Conservation (phyloP, 305 asterid species). For the Plantago lanceolata region DNA sequence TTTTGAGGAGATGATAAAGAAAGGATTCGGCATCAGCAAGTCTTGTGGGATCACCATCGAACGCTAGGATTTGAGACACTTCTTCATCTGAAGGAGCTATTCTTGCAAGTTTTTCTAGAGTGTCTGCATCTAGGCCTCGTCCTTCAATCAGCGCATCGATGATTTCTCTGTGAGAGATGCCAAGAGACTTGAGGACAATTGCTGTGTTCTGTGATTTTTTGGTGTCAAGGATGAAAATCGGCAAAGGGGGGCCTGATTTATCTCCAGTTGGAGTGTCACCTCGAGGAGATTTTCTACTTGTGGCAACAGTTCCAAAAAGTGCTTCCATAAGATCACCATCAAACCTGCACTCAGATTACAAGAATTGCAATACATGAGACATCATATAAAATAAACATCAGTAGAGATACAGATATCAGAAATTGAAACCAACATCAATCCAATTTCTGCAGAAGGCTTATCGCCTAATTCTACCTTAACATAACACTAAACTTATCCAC, state of each 20-base stretch:
- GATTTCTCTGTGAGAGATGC: constrained; percentile 54
- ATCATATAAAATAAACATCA: neutral
- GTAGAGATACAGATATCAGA: neutral
- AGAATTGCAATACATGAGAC: neutral
- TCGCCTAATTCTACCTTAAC: too few relatives aligned
- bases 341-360: constrained; percentile 39
- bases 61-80: constrained; percentile 47
- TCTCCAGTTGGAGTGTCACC: constrained; percentile 35
- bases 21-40: constrained; percentile 89
- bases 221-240: constrained; percentile 78
- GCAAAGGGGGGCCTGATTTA: constrained; percentile 53
- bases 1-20: constrained; percentile 71
- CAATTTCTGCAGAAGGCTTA: too few relatives aligned
- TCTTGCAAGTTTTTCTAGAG: constrained; percentile 65
- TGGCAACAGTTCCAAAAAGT: constrained; percentile 79
- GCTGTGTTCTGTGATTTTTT: constrained; percentile 84
- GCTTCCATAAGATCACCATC: constrained; percentile 98
- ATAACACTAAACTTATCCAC: too few relatives aligned
- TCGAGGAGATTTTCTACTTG: constrained; percentile 64
- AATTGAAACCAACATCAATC: neutral
- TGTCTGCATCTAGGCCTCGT: constrained; percentile 56
- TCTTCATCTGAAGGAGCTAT: constrained; percentile 72
- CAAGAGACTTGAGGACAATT: constrained; percentile 74
- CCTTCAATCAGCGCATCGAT: constrained; percentile 59
- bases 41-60: constrained; percentile 63